phyloP scores from a whole-genome alignment of 805 yeast genomes.

The Ogataea ramenticola region DNA sequence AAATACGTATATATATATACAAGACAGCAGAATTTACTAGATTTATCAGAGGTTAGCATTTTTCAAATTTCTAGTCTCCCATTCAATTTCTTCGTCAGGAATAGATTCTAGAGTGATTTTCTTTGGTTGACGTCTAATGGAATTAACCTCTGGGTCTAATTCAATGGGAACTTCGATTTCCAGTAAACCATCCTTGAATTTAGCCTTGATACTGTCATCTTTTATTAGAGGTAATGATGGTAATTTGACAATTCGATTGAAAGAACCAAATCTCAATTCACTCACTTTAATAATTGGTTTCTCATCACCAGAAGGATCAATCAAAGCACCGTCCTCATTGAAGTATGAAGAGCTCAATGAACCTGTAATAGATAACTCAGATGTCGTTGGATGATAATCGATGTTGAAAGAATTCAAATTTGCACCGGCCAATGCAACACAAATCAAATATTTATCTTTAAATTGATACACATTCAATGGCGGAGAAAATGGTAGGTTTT shows the following conservation, averaged over 20 bases:
- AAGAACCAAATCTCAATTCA: slow-evolving; percentile 50
- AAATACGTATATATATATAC: no score
- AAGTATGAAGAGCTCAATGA: slow-evolving; percentile 32
- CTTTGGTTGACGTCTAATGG: slow-evolving; percentile 8
- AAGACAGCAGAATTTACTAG: no score
- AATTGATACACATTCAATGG: slow-evolving; percentile 51
- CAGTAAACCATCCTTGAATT: slow-evolving; percentile 45
- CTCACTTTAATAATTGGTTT: slow-evolving; percentile 33
- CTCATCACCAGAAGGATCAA: slow-evolving; percentile 17
- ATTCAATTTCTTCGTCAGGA: slow-evolving; percentile 24
- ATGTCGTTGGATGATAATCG: slow-evolving; percentile 52
- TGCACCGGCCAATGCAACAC: slow-evolving; percentile 54
- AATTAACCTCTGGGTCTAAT: slow-evolving; percentile 8
- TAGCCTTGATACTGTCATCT: slow-evolving; percentile 48
- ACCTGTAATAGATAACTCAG: slow-evolving; percentile 48
- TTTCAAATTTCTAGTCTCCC: slow-evolving; percentile 10
- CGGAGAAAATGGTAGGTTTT: slow-evolving; percentile 47
- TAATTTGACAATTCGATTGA: slow-evolving; percentile 50
- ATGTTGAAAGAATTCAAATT: slow-evolving; percentile 43
- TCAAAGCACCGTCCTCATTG: no score
- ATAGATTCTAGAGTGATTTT: slow-evolving; percentile 21
- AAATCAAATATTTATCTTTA: slow-evolving; percentile 36
- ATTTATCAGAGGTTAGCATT: background rate
- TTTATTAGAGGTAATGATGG: slow-evolving; percentile 45
- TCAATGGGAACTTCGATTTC: slow-evolving; percentile 45